A percentile compares a stretch with the other conserved stretches of the same genome.
Conservation (phyloP, 2,329 filamentous ascomycete genomes). For the Ceratocystis cubensis region DNA sequence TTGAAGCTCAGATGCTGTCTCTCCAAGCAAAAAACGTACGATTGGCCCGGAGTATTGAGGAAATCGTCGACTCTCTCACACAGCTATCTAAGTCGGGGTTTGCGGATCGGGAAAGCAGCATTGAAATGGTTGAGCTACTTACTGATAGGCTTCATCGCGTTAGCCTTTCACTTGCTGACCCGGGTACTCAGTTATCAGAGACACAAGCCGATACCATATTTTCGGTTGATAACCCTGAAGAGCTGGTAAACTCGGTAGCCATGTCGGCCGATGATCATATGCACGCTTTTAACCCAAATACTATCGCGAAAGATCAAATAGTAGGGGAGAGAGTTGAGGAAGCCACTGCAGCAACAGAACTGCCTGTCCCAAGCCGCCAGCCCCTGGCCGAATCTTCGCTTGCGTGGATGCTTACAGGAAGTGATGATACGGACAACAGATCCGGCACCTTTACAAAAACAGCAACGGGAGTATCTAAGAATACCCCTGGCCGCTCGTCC, state of each 20-base stretch:
- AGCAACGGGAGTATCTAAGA: slow-evolving; percentile 26
- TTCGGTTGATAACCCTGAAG: not conserved
- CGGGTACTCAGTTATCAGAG: slow-evolving; percentile 29
- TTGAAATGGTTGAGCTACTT: slow-evolving; percentile 45
- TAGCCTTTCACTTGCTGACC: slow-evolving; percentile 48
- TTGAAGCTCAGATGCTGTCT: slow-evolving; percentile 23
- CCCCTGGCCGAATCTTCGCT: slow-evolving; percentile 62
- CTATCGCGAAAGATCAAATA: not conserved
- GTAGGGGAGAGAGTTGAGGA: not conserved
- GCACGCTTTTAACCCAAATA: not conserved
- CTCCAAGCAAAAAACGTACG: slow-evolving; percentile 55
- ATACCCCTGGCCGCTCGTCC: slow-evolving; percentile 18
- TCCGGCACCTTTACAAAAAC: slow-evolving; percentile 23
- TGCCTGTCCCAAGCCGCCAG: slow-evolving; percentile 46
- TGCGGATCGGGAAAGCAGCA: slow-evolving; percentile 37
- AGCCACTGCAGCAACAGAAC: not conserved
- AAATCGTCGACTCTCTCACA: slow-evolving; percentile 51
- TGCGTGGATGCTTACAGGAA: slow-evolving; percentile 61
- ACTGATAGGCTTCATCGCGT: slow-evolving; percentile 53
- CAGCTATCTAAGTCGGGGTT: slow-evolving; percentile 40
- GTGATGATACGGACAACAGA: slow-evolving; percentile 29
- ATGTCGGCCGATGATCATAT: not conserved
- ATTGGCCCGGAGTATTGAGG: slow-evolving; percentile 55
- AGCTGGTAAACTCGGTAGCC: not conserved
- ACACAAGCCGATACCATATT: not conserved